Base-by-base conservation (phyloP, 768 basidiomycete genomes). In the Auricularia auricula-judae region DNA sequence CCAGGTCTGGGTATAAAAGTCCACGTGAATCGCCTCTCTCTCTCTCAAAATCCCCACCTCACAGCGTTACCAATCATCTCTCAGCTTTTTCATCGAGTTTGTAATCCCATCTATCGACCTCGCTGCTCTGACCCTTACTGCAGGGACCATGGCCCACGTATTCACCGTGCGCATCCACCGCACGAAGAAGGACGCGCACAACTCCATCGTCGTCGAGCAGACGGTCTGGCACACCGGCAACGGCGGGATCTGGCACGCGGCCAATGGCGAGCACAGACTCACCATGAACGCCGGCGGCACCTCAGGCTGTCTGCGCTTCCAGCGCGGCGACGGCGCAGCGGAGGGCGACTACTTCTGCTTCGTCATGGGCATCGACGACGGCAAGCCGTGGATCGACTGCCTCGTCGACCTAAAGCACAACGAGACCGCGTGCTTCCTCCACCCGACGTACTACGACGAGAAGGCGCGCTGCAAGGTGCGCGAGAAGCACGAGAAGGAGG, bases 161-260 rank as follows among this genome's bases (percentile, higher is more conserved):
- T 77, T 81, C 39, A 72, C 90, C n/a, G 72, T 78, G 0, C 81
- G 88, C 12, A 81, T 88, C 58, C 74, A 84, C 53, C 74, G 89
- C 34, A 79, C 80, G 3, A 80, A 89, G 8, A 77, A 74, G 65
- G 90, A 91, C 74, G 84, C 83, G 10, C 79, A 84, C 1, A 81
- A 82, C 66, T 75, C 89, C 0, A 84, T 85, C 0, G 73, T 82
- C 5, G 87, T 85, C 14, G 73, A 89, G 64, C 80, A 81, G 65
- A 74, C 76, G 3, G 63, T 89, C 21, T 82, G 84, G 4, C 87
- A 89, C 73, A 77, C 76, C 8, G 78, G 89, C 21, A 79, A 76
- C 10, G 81, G 85, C 2, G 74, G 80, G 16, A 86, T 87, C 72
- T 89, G 87, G 72, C 80, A 89, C 65, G 88, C 86, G 1, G 79